A percentile compares a stretch with the other conserved stretches of the same genome.
phyloP scores from a whole-genome alignment of 2,329 filamentous ascomycete species.

The Coleophoma cylindrospora region DNA sequence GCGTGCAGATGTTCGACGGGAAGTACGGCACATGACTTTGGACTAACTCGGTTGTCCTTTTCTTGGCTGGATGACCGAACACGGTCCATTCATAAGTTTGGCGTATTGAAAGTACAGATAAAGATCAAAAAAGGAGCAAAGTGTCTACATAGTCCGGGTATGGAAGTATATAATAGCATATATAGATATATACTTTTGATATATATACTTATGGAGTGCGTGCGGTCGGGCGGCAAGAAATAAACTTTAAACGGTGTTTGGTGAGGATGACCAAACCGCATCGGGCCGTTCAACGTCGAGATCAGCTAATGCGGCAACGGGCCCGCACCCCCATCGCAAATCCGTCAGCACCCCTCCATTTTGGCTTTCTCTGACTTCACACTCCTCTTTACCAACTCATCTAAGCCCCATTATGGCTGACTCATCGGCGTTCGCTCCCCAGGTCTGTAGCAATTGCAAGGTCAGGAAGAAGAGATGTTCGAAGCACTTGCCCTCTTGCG shows the following conservation, averaged over 20 bases:
- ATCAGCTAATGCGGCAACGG: background rate
- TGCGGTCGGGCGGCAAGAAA: background rate
- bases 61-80: too few species aligned
- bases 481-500: slow-evolving; percentile 14
- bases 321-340: background rate
- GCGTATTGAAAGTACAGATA: too few species aligned
- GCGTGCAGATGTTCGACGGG: background rate
- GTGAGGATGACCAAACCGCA: background rate
- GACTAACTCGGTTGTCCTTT: background rate
- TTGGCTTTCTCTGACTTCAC: background rate
- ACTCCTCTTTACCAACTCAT: background rate
- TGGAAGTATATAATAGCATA: too few species aligned
- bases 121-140: too few species aligned
- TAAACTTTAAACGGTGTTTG: background rate
- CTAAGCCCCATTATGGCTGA: background rate
- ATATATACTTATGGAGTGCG: background rate
- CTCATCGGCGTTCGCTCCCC: slow-evolving; percentile 3
- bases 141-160: too few species aligned
- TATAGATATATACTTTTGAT: too few species aligned
- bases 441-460: slow-evolving; percentile 18
- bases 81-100: too few species aligned
- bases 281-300: background rate
- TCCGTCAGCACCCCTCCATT: background rate
- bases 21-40: background rate
- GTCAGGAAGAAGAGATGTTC: slow-evolving; percentile 15